phyloP scores from a whole-genome alignment of 306 rosid species.

The Sesbania bispinosa region DNA sequence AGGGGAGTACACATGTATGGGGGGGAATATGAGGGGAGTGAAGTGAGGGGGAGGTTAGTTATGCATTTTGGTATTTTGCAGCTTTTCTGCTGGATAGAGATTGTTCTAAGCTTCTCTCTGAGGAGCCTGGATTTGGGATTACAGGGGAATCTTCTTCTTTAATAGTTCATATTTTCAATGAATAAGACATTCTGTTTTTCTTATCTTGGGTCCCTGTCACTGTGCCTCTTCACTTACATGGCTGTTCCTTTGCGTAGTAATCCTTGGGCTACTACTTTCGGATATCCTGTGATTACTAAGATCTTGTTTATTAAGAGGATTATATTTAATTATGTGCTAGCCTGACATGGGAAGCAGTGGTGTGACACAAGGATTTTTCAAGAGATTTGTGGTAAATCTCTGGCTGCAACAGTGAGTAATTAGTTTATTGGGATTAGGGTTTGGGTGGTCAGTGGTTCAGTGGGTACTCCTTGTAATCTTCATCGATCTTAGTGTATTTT shows the following conservation, averaged over 20 bases:
- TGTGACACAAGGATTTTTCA: neutral
- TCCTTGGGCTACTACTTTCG: neutral
- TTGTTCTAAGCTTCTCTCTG: neutral
- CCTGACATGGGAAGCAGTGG: neutral
- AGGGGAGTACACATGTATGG: neutral
- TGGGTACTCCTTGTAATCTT: neutral
- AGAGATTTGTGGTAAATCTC: neutral
- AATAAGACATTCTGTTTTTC: neutral
- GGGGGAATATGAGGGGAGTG: neutral
- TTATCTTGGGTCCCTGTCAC: too few relatives aligned
- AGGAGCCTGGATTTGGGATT: neutral
- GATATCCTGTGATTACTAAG: neutral
- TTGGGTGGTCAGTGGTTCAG: neutral
- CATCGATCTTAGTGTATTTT: neutral
- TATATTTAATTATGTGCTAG: neutral
- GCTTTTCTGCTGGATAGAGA: neutral
- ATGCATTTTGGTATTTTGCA: neutral
- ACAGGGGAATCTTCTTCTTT: neutral
- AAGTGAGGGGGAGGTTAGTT: neutral
- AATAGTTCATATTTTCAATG: neutral
- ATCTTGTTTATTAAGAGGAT: neutral
- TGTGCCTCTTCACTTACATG: neutral
- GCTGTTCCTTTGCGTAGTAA: neutral
- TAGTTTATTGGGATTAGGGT: neutral
- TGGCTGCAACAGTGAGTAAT: neutral